Conservation (phyloP, 306 rosid species). For the Benincasa hispida region DNA sequence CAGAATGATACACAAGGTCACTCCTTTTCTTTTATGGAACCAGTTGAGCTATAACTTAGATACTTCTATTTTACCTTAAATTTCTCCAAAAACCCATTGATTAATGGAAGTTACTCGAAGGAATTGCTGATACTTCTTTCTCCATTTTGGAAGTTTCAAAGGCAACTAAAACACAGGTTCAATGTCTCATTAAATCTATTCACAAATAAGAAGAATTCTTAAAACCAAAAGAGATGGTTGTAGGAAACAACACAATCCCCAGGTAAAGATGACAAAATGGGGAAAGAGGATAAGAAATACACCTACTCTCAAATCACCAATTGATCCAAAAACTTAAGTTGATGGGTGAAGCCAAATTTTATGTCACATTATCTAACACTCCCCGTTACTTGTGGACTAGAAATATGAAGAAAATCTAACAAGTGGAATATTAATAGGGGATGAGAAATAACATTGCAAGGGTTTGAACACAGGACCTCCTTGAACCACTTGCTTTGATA, state of each 20-base stretch:
- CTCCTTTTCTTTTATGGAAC: neutral
- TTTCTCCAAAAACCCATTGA: neutral
- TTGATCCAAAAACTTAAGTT: too few relatives aligned
- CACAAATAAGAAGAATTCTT: neutral
- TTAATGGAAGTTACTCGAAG: neutral
- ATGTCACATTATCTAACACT: too few relatives aligned
- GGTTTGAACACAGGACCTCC: too few relatives aligned
- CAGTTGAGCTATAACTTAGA: neutral
- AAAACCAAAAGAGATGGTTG: neutral
- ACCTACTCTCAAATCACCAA: neutral
- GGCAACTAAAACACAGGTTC: neutral
- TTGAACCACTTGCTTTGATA: too few relatives aligned
- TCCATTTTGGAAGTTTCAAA: neutral
- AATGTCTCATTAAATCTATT: neutral
- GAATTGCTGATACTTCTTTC: neutral
- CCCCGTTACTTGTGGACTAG: too few relatives aligned
- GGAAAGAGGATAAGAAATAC: neutral
- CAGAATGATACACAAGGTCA: neutral
- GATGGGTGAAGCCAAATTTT: too few relatives aligned
- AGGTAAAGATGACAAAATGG: neutral
- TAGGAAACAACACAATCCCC: neutral
- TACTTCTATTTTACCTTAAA: neutral
- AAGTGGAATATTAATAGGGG: too few relatives aligned
- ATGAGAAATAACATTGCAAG: too few relatives aligned
- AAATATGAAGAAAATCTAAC: too few relatives aligned